Evolutionary conservation across 2,329 filamentous ascomycete species (phyloP).

Genomic region (Epichloe aotearoae): DNA sequence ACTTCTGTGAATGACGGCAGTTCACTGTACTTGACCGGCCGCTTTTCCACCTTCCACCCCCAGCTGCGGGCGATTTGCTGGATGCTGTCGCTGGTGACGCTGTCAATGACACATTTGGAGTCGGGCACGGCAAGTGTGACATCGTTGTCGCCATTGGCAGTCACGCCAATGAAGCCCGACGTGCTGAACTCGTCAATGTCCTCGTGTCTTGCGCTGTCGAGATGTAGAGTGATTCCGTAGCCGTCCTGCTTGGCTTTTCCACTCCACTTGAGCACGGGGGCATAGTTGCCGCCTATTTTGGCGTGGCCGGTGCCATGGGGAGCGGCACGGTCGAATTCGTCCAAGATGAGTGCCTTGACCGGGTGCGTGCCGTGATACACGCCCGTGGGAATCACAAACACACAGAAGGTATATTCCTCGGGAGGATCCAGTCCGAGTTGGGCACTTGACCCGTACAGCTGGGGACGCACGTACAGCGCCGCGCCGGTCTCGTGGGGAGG

Average conservation of each 20-base stretch:
- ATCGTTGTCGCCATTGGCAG: constrained; percentile 39
- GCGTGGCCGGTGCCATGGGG: constrained; percentile 79
- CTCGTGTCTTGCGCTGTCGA: constrained; percentile 71
- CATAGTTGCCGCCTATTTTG: constrained; percentile 96
- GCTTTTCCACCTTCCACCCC: constrained; percentile 73
- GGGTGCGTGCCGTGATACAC: constrained; percentile 87
- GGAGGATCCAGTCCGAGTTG: constrained; percentile 78
- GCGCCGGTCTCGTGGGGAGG: constrained; percentile 81
- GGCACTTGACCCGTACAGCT: constrained; percentile 76
- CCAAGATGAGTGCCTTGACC: constrained; percentile 76
- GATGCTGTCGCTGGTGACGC: constrained; percentile 68
- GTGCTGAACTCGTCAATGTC: constrained; percentile 96
- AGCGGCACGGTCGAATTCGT: constrained; percentile 89
- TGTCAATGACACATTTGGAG: constrained; percentile 77
- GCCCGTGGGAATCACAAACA: constrained; percentile 83
- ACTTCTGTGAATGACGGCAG: constrained; percentile 52
- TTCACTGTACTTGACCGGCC: constrained; percentile 52
- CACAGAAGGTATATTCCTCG: constrained; percentile 82
- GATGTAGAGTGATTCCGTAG: constrained; percentile 86
- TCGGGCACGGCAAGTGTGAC: constrained; percentile 76
- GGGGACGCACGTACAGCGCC: constrained; percentile 82
- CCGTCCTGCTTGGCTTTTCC: constrained; percentile 67
- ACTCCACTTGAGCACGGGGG: constrained; percentile 77
- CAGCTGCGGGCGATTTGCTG: constrained; percentile 62
- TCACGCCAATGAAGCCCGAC: constrained; percentile 78